phyloP scores from a whole-genome alignment of 2,329 filamentous ascomycete species.

The Penicillium sp. region DNA sequence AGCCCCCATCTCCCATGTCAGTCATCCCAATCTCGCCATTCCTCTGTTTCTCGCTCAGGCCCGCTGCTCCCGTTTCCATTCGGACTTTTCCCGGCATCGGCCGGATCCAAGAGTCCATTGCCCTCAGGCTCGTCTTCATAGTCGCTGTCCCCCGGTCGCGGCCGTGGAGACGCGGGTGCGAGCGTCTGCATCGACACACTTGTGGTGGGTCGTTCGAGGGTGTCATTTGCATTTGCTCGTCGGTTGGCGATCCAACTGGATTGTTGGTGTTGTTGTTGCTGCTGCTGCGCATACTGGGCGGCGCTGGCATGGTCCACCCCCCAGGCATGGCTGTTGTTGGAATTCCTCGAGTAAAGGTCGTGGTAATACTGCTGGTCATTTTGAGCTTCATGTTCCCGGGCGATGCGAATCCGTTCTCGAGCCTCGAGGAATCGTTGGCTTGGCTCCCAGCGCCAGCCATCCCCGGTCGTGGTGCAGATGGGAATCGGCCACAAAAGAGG shows the following conservation, averaged over 20 bases:
- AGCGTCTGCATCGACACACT: constrained; percentile 42
- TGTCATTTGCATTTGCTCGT: constrained; percentile 12
- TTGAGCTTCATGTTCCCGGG: constrained; percentile 25
- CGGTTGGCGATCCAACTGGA: constrained; percentile 17
- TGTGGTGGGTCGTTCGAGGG: constrained; percentile 31
- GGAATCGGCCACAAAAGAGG: constrained; percentile 73
- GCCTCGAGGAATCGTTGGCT: constrained; percentile 71
- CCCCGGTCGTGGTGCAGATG: constrained; percentile 75
- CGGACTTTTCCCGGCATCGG: constrained; percentile 10
- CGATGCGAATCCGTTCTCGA: constrained; percentile 27
- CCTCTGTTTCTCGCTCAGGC: constrained; percentile 22
- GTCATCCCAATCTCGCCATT: constrained; percentile 40
- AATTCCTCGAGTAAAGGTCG: constrained; percentile 32
- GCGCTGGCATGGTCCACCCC: constrained; percentile 11
- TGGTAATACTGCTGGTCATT: constrained; percentile 30
- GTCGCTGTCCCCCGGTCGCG: constrained; percentile 31
- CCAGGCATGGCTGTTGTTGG: constrained; percentile 28
- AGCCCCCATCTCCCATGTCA: constrained; percentile 4
- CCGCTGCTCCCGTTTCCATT: not conserved
- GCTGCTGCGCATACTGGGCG: not conserved
- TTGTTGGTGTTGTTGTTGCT: too few relatives aligned
- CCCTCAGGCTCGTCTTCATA: constrained; percentile 27
- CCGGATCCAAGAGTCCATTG: constrained; percentile 15
- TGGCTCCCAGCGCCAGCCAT: constrained; percentile 92
- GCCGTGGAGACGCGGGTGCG: constrained; percentile 34